Percentiles rank a stretch among this genome's conserved stretches.
Evolutionary conservation across 148 eudicot species (phyloP).

Genomic region (Pharnaceum exiguum): DNA sequence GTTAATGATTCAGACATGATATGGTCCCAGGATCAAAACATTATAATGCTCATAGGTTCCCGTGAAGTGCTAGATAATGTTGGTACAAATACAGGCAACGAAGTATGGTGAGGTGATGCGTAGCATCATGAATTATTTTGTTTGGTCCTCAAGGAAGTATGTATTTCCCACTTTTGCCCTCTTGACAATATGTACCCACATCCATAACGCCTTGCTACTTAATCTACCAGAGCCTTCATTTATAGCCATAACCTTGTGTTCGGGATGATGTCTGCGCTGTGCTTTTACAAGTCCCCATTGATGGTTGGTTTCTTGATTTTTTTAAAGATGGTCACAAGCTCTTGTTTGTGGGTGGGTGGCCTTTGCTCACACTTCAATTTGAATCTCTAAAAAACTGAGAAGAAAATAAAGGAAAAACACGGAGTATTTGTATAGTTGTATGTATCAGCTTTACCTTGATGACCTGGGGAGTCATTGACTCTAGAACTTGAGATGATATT

Average conservation of each 20-base stretch:
- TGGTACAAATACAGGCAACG: conserved; percentile 11
- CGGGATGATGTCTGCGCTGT: conserved; percentile 9
- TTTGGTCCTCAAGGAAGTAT: not conserved
- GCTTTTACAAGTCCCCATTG: conserved; percentile 2
- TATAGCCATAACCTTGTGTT: conserved; percentile 11
- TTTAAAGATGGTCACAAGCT: not conserved
- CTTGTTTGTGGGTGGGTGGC: conserved; percentile 1
- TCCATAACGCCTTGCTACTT: conserved; percentile 20
- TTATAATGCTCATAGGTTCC: not conserved
- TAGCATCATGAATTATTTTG: not conserved
- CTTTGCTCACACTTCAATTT: not conserved
- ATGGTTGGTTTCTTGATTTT: conserved; percentile 4
- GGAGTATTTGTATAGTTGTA: too few relatives aligned
- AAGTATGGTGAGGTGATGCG: conserved; percentile 12
- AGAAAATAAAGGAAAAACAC: not conserved
- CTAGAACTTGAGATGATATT: too few relatives aligned
- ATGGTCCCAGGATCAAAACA: not conserved
- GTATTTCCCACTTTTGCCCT: conserved; percentile 1
- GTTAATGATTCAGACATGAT: too few relatives aligned
- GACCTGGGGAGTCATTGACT: too few relatives aligned
- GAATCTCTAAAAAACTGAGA: too few relatives aligned
- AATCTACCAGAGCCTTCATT: conserved; percentile 7
- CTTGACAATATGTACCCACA: conserved; percentile 1
- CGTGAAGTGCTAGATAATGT: not conserved
- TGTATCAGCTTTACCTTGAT: too few relatives aligned